Evolutionary conservation across 345 rosid genomes (phyloP).

Genomic region (Eucalyptus cloeziana): DNA sequence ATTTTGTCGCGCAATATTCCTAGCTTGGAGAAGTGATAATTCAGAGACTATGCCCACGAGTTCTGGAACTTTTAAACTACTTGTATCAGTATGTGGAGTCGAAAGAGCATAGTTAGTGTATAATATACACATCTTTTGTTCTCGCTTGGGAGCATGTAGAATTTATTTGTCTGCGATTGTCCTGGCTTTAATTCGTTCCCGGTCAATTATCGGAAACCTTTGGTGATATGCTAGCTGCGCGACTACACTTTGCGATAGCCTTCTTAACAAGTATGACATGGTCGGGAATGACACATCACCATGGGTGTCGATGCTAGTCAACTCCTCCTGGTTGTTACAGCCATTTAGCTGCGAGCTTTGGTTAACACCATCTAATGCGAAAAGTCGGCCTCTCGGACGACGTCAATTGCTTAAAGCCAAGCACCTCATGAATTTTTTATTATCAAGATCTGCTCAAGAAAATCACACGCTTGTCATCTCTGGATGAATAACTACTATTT

Average conservation of each 20-base stretch:
- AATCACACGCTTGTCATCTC: background rate
- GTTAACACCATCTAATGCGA: background rate
- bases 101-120: background rate
- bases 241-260: background rate
- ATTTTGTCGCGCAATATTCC: background rate
- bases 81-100: background rate
- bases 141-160: background rate
- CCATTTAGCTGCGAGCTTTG: background rate
- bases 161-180: background rate
- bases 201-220: background rate
- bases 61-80: background rate
- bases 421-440: background rate
- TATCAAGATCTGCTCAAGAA: background rate
- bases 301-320: background rate
- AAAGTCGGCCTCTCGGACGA: background rate
- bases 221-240: background rate
- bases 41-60: background rate
- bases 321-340: background rate
- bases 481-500: background rate
- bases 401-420: rapidly evolving
- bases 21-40: background rate
- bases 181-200: background rate
- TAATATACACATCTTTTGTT: background rate
- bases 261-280: background rate
- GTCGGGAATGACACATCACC: background rate